phyloP scores from a whole-genome alignment of 805 yeast species.

The Debaryomyces tyrocola region DNA sequence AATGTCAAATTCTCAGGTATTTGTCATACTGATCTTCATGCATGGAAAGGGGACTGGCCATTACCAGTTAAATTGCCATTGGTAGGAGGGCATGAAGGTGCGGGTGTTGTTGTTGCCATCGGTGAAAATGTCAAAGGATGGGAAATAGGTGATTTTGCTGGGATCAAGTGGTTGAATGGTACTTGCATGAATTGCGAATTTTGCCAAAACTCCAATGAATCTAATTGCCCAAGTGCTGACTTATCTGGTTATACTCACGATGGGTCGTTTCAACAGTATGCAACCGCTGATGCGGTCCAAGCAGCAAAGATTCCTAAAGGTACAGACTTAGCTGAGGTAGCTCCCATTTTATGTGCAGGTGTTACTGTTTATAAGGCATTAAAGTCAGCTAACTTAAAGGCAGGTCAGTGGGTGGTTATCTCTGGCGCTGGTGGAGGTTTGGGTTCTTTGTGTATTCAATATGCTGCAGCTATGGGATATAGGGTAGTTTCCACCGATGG shows the following conservation, averaged over 20 bases:
- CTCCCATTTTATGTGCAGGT: constrained; percentile 69
- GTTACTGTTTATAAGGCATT: constrained; percentile 68
- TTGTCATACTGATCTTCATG: constrained; percentile 48
- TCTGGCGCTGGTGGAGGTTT: constrained; percentile 85
- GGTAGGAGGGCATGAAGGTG: constrained; percentile 51
- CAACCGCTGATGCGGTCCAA: constrained; percentile 64
- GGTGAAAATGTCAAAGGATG: constrained; percentile 43
- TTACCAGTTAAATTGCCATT: constrained; percentile 44
- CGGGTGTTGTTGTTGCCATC: constrained; percentile 46
- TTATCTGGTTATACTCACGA: constrained; percentile 75
- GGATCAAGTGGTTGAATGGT: constrained; percentile 48
- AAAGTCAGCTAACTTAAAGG: constrained; percentile 52
- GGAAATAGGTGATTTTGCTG: constrained; percentile 45
- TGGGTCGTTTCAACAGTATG: constrained; percentile 68
- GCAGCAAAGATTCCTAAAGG: constrained; percentile 59
- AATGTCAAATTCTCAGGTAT: constrained; percentile 48
- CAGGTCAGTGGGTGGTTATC: constrained; percentile 75
- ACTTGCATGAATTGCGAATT: constrained; percentile 44
- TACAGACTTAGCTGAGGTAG: constrained; percentile 54
- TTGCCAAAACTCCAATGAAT: constrained; percentile 45
- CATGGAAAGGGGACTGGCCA: constrained; percentile 51
- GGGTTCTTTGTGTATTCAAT: constrained; percentile 74
- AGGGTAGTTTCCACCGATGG: constrained; percentile 71
- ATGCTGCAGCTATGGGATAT: constrained; percentile 74
- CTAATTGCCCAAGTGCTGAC: constrained; percentile 63